phyloP scores from a whole-genome alignment of 1,284 basidiomycete genomes.

The Inonotus hispidus region DNA sequence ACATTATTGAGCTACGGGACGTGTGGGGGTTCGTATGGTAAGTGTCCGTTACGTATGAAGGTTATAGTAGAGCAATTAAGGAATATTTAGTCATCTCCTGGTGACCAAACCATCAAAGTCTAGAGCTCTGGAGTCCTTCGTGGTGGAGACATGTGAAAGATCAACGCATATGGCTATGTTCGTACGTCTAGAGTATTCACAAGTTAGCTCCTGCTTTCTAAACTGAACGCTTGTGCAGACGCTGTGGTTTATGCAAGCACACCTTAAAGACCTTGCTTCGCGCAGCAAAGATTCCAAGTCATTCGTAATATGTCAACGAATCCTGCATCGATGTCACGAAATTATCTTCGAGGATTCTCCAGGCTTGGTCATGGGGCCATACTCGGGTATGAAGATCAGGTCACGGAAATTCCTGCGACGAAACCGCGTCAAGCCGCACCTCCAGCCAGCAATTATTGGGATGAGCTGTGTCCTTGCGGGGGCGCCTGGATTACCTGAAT shows the following conservation, averaged over 20 bases:
- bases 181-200: conserved; percentile 47
- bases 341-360: conserved; percentile 93
- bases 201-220: background rate
- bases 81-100: conserved; percentile 70
- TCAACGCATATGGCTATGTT: conserved; percentile 93
- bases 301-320: conserved; percentile 89
- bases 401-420: conserved; percentile 44
- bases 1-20: conserved; percentile 80
- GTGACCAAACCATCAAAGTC: conserved; percentile 87
- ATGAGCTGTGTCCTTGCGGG: conserved; percentile 81
- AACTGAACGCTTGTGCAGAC: conserved; percentile 48
- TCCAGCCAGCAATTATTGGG: conserved; percentile 78
- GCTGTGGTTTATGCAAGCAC: conserved; percentile 96
- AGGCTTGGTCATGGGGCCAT: conserved; percentile 57
- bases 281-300: conserved; percentile 65
- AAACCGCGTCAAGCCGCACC: conserved; percentile 67
- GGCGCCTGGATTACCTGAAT: conserved; percentile 68
- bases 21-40: conserved; percentile 98
- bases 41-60: conserved; percentile 22
- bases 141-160: conserved; percentile 78
- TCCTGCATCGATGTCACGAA: conserved; percentile 91
- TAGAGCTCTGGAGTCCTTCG: conserved; percentile 87
- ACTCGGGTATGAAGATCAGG: conserved; percentile 48
- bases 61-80: background rate
- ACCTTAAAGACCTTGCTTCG: conserved; percentile 78